Evolutionary conservation across 2,329 filamentous ascomycete species (phyloP).

Genomic region (Colletotrichum godetiae): DNA sequence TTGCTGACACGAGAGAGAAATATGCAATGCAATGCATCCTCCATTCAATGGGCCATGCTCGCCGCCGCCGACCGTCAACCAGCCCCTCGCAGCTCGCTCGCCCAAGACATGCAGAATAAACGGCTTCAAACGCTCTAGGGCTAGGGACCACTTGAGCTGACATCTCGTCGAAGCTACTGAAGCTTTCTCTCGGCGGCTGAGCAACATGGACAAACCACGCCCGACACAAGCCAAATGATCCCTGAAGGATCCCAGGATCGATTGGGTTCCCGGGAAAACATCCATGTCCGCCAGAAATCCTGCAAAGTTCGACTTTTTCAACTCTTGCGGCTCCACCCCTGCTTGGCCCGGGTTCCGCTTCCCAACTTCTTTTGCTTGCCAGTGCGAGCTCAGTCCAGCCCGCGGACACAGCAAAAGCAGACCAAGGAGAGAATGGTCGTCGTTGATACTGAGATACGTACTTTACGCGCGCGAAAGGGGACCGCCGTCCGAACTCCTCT

Average conservation of each 20-base stretch:
- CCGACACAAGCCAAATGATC: conserved; percentile 8
- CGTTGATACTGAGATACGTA: neutral
- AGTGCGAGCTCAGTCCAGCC: neutral
- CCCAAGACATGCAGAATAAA: conserved; percentile 5
- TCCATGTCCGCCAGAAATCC: conserved; percentile 17
- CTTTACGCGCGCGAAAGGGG: neutral
- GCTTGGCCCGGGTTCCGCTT: neutral
- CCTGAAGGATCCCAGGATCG: conserved; percentile 27
- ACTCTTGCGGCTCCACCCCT: neutral
- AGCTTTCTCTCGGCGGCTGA: conserved; percentile 15
- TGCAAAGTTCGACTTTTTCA: neutral
- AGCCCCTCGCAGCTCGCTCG: neutral
- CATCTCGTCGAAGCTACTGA: neutral
- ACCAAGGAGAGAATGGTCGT: neutral
- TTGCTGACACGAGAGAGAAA: conserved; percentile 20
- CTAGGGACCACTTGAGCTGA: neutral
- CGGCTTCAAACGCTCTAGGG: neutral
- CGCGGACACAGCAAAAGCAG: neutral
- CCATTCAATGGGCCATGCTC: conserved; percentile 1
- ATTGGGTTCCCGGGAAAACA: conserved; percentile 22
- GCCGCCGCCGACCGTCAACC: neutral
- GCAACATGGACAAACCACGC: neutral
- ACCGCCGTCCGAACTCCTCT: neutral
- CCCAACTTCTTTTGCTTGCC: neutral
- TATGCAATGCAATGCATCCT: conserved; percentile 32